phyloP scores from a whole-genome alignment of 305 asterid genomes.

The Fraxinus velutina region DNA sequence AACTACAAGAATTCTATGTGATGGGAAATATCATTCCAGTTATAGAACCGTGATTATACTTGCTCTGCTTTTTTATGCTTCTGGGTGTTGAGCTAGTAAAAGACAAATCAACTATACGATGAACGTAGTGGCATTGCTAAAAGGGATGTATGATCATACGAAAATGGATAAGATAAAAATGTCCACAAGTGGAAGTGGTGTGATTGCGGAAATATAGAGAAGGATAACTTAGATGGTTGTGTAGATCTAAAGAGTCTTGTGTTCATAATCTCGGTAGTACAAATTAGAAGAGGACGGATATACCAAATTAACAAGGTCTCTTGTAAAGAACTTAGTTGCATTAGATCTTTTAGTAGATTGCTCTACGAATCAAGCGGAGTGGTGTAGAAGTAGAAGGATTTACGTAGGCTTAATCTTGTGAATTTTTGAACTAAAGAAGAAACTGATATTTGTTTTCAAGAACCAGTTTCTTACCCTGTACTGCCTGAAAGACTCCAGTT shows the following conservation, averaged over 20 bases:
- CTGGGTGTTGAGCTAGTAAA: background rate
- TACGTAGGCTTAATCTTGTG: background rate
- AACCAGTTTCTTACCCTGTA: constrained; percentile 45
- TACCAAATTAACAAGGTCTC: background rate
- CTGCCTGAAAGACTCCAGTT: constrained; percentile 50
- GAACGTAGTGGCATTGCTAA: background rate
- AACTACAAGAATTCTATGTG: background rate
- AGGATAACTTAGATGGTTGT: background rate
- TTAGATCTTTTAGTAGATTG: background rate
- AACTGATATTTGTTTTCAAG: background rate
- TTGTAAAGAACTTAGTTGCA: background rate
- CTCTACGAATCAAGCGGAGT: background rate
- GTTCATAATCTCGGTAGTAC: background rate
- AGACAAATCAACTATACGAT: background rate
- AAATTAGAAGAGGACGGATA: background rate
- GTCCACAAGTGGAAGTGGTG: background rate
- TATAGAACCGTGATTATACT: background rate
- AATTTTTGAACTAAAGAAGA: background rate
- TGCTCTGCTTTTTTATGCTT: background rate
- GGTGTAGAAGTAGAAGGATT: background rate
- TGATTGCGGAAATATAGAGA: background rate
- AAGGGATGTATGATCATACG: background rate
- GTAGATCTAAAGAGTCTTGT: background rate
- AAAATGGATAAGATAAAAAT: background rate
- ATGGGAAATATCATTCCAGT: background rate